Conservation (phyloP, 768 basidiomycete genomes). For the Hypholoma sublateritium region DNA sequence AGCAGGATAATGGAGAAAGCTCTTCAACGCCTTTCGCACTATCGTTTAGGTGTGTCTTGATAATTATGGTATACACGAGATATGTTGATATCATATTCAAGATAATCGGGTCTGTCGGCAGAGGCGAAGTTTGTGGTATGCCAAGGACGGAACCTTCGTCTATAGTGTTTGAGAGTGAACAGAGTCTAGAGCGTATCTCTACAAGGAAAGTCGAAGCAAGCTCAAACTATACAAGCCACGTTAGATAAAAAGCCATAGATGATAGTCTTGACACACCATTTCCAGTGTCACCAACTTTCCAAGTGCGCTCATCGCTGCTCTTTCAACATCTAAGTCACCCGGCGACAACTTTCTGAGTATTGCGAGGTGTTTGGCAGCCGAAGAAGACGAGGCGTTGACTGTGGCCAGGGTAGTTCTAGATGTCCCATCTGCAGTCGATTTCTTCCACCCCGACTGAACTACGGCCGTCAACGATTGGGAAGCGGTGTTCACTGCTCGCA, state of each 20-base stretch:
- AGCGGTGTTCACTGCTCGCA: slow-evolving; percentile 64
- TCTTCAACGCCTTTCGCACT: slow-evolving; percentile 14
- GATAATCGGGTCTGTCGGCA: slow-evolving; percentile 30
- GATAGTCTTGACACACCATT: slow-evolving; percentile 54
- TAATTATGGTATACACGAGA: slow-evolving; percentile 51
- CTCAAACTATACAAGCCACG: slow-evolving; percentile 45
- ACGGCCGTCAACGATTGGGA: slow-evolving; percentile 55
- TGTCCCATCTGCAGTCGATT: slow-evolving; percentile 23
- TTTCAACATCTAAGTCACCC: slow-evolving; percentile 64
- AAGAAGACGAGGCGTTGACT: slow-evolving; percentile 34
- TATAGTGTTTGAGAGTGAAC: slow-evolving; percentile 26
- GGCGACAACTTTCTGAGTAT: slow-evolving; percentile 45
- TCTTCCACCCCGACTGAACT: slow-evolving; percentile 63
- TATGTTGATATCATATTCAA: slow-evolving; percentile 61
- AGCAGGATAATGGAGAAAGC: slow-evolving; percentile 18
- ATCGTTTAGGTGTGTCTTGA: slow-evolving; percentile 12
- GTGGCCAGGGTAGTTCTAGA: slow-evolving; percentile 29
- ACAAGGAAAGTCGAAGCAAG: slow-evolving; percentile 43
- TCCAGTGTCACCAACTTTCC: slow-evolving; percentile 69
- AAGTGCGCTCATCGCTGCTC: slow-evolving; percentile 65
- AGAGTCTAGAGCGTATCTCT: slow-evolving; percentile 46
- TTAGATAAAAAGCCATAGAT: slow-evolving; percentile 2
- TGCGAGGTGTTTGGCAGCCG: slow-evolving; percentile 44
- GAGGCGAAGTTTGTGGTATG: slow-evolving; percentile 38
- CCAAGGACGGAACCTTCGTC: slow-evolving; percentile 30